Conservation (phyloP, 2,329 filamentous ascomycete genomes). For the Aspergillus sp. region DNA sequence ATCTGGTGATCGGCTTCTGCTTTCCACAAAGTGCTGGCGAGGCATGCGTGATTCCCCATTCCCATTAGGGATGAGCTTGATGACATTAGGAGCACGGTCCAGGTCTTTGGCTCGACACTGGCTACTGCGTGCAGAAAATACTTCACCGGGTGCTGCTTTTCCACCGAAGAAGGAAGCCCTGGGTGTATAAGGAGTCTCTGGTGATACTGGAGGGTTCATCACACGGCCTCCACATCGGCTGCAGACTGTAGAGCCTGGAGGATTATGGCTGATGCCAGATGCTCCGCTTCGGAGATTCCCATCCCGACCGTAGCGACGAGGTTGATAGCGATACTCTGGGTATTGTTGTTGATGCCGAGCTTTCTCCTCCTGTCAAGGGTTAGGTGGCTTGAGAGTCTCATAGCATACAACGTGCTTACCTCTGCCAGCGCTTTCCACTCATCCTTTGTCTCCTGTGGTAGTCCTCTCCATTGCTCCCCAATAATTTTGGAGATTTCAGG, state of each 20-base stretch:
- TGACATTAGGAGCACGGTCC: constrained; percentile 26
- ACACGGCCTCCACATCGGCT: constrained; percentile 50
- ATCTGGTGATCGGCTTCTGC: constrained; percentile 54
- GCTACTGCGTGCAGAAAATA: constrained; percentile 24
- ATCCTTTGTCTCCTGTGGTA: constrained; percentile 72
- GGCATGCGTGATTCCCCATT: constrained; percentile 26
- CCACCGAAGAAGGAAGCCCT: constrained; percentile 36
- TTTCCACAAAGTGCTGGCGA: constrained; percentile 34
- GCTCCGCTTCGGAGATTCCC: constrained; percentile 41
- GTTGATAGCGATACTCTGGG: constrained; percentile 92
- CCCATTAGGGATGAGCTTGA: constrained; percentile 23
- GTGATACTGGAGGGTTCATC: constrained; percentile 49
- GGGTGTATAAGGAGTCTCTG: constrained; percentile 45
- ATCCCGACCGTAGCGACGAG: constrained; percentile 67
- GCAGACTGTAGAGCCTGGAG: constrained; percentile 41
- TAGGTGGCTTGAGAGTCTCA: not conserved
- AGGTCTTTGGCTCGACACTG: constrained; percentile 28
- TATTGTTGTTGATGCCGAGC: constrained; percentile 84
- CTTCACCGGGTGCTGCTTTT: constrained; percentile 34
- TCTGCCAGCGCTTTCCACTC: constrained; percentile 89
- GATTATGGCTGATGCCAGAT: constrained; percentile 40
- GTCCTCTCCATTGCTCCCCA: constrained; percentile 83
- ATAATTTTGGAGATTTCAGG: constrained; percentile 98
- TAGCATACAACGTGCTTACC: constrained; percentile 46
- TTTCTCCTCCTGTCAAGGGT: constrained; percentile 71